Evolutionary conservation across 23 red algal genomes (phyloP), one percentile per base, ranked within the genome.

Genomic region (Gracilaria gracilis): DNA sequence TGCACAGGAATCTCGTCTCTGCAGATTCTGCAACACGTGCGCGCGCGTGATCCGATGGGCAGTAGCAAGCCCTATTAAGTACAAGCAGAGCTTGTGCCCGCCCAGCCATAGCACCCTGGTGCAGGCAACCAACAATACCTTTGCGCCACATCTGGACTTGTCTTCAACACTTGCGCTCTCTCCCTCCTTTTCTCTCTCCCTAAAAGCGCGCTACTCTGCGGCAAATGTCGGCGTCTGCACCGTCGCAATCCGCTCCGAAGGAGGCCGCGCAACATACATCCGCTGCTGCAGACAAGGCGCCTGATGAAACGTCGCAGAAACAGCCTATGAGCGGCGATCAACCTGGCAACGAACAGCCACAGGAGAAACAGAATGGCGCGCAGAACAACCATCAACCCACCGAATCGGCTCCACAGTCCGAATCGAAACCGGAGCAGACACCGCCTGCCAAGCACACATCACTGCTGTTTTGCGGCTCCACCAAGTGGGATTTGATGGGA

Each of bases 401-500:
- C 27, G 27, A 37, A 20, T 55, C 51, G 1, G 16, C 7, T 1
- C 9, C 51, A 6, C 51, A 55, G 17, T 55, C 51, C 17, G 51
- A 55, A 34, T 0, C 64, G 15, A 15, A 69, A 34, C 13, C 31
- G 9, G 9, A 28, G 4, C 72, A 24, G 25, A 7, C 4, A 28
- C 23, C 72, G 23, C 39, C 72, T 4, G 5, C 20, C 0, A 48
- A 48, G 16, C 38, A 37, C 38, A 33, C 83, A 0, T 36, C 44
- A 21, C 32, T 92, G 2, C 57, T 92, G 44, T 92, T 92, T 44
- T 92, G 79, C 42, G 89, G 89, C 31, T 92, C 89, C 36, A 92
- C 77, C 44, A 72, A 83, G 65, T 92, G 89, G 89, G 89, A 92
- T 55, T 34, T 92, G 77, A 34, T 92, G 5, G 89, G 89, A 38